phyloP scores from a whole-genome alignment of 2,329 filamentous ascomycete species.

The Colletotrichum spinosum region DNA sequence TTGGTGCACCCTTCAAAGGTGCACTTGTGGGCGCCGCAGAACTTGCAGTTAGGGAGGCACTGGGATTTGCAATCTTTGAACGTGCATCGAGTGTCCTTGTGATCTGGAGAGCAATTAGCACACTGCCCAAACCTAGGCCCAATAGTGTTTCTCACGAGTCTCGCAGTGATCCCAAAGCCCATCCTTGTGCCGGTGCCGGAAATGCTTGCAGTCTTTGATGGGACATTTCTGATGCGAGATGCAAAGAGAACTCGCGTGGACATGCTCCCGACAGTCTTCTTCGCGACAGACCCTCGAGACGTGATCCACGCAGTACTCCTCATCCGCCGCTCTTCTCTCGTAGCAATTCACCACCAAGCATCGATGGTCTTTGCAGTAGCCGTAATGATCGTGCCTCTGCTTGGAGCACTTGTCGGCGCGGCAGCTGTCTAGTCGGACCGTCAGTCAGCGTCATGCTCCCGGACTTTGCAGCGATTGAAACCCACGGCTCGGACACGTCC shows the following conservation, averaged over 20 bases:
- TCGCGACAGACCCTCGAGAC: constrained; percentile 22
- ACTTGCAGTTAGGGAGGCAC: constrained; percentile 3
- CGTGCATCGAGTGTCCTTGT: constrained; percentile 10
- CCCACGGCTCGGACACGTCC: constrained; percentile 34
- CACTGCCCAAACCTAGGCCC: neutral
- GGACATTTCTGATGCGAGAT: constrained; percentile 24
- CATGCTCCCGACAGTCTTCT: constrained; percentile 18
- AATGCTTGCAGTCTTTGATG: constrained; percentile 28
- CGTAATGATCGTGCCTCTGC: constrained; percentile 18
- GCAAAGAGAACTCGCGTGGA: constrained; percentile 16
- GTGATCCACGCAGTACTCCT: constrained; percentile 27
- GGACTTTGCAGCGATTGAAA: neutral
- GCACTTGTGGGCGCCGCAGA: constrained; percentile 25
- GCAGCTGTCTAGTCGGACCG: constrained; percentile 21
- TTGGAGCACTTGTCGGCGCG: constrained; percentile 25
- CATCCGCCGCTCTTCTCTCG: constrained; percentile 14
- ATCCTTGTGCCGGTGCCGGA: constrained; percentile 3
- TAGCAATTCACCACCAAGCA: constrained; percentile 21
- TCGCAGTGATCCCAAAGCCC: constrained; percentile 28
- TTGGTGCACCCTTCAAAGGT: constrained; percentile 29
- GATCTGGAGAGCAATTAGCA: constrained; percentile 11
- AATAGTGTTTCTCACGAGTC: constrained; percentile 5
- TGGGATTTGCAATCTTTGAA: constrained; percentile 17
- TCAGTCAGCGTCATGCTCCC: constrained; percentile 18
- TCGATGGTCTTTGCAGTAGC: constrained; percentile 30